These are phyloP conservation scores for Scalesia atractyloides DNA, from an alignment of 129 eudicot species.

Conservation along the genomic window DNA sequence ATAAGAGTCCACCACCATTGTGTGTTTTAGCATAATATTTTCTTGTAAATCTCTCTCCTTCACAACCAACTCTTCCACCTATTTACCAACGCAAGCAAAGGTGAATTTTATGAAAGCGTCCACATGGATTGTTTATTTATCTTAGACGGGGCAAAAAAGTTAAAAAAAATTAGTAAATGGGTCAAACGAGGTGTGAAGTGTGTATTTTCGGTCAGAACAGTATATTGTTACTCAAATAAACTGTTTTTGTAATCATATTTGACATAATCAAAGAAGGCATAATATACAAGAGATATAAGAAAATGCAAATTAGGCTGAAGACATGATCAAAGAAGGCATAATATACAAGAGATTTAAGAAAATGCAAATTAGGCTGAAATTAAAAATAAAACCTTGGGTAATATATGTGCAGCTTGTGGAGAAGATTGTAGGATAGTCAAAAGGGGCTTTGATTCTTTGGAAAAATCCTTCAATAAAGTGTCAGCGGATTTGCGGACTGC, in stretches of 20 bases:
- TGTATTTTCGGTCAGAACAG: not conserved
- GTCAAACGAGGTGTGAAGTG: not conserved
- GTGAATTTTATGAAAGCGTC: not conserved
- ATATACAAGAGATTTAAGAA: not conserved
- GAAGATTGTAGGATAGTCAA: constrained; percentile 73
- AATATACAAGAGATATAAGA: not conserved
- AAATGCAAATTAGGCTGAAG: not conserved
- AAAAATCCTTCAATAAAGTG: constrained; percentile 66
- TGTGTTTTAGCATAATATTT: constrained; percentile 77
- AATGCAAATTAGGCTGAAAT: not conserved
- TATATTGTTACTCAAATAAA: not conserved
- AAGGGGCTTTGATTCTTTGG: constrained; percentile 83
- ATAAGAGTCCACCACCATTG: constrained; percentile 72
- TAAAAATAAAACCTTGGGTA: constrained; percentile 58
- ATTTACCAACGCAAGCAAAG: not conserved
- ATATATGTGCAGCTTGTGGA: constrained; percentile 67
- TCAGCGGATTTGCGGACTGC: constrained; percentile 92
- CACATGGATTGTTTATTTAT: not conserved
- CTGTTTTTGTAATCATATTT: not conserved
- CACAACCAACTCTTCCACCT: constrained; percentile 85
- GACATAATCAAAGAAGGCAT: not conserved
- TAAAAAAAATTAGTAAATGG: not conserved
- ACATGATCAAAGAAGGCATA: not conserved
- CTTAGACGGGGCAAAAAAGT: not conserved
- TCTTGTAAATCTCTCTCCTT: constrained; percentile 95